Evolutionary conservation across 2,329 filamentous ascomycete species (phyloP), one percentile per base, ranked within the genome.

Genomic region (Macrophomina phaseolina): DNA sequence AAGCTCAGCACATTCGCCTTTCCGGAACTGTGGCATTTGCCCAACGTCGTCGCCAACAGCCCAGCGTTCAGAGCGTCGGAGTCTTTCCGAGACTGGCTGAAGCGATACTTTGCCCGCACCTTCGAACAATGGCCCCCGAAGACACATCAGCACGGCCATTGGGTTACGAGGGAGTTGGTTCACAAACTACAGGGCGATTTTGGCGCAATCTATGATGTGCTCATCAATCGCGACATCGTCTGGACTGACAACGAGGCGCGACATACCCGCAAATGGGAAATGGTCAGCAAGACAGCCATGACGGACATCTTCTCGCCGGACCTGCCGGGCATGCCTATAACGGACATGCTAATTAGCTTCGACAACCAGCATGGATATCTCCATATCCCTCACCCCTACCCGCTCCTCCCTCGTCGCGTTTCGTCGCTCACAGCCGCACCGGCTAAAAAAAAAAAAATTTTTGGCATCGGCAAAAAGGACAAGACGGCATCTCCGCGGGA

Each of bases 131-230:
- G 90, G 90, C 90, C 90, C 4, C 86, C 87, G 1, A 76, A 73
- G 1, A 71, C 70, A 14, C 70, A 75, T 30, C 70, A 75, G 45
- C 71, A 56, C 63, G 69, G 48, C 40, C 70, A 63, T 45, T 91
- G 89, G 89, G 80, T 91, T 12, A 89, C 85, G 4, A 82, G 89
- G 48, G 83, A 81, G 3, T 74, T 90, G 18, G 83, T 83, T 0
- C 81, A 84, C 55, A 81, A 80, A 2, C 74, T 92, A n/a, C 87
- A 90, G 69, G 81, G 80, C 38, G 90, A 91, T 70, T 91, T 92
- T 71, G 87, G 87, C 2, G 86, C 87, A 0, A 78, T 92, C 1
- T 92, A 92, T 71, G 89, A 91, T 71, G 91, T 90, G 69, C 79
- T 91, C 1, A 89, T 92, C 16, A 86, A 91, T 74, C 84, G 88